phyloP scores from a whole-genome alignment of 2,329 filamentous ascomycete genomes.

The Harringtonia aguacate region DNA sequence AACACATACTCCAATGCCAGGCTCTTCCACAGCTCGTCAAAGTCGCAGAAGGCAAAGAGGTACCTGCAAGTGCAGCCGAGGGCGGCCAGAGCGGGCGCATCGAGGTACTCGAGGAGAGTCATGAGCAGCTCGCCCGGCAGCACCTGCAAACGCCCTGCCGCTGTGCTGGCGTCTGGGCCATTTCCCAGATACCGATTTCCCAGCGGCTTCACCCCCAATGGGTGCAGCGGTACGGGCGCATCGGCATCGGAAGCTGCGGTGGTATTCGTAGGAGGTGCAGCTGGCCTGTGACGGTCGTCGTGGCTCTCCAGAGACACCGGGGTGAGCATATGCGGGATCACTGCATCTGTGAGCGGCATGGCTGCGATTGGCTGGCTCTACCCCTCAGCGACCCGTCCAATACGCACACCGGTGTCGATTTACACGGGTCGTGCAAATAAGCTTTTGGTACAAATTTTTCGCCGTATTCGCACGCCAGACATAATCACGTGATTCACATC shows the following conservation, averaged over 20 bases:
- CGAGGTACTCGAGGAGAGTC: constrained; percentile 64
- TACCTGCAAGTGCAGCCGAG: constrained; percentile 75
- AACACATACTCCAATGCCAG: constrained; percentile 71
- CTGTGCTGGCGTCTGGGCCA: constrained; percentile 53
- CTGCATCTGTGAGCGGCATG: constrained; percentile 6
- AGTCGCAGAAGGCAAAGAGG: constrained; percentile 72
- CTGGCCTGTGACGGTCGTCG: neutral
- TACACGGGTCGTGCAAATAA: neutral
- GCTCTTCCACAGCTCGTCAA: constrained; percentile 82
- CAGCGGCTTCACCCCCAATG: constrained; percentile 72
- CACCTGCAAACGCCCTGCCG: constrained; percentile 52
- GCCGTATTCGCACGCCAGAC: too few relatives aligned
- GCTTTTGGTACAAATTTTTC: neutral
- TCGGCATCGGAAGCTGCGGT: constrained; percentile 7
- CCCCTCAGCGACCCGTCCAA: too few relatives aligned
- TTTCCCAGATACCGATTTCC: constrained; percentile 70
- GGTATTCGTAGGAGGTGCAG: too few relatives aligned
- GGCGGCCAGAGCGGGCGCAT: constrained; percentile 47
- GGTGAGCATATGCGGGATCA: neutral
- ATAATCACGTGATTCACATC: too few relatives aligned
- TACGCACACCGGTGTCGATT: too few relatives aligned
- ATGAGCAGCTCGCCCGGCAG: constrained; percentile 76
- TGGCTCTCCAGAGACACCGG: neutral
- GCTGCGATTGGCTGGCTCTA: too few relatives aligned
- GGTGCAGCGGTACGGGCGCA: constrained; percentile 61